Evolutionary conservation across 2,329 filamentous ascomycete genomes (phyloP), one percentile per base, ranked within the genome.

Genomic region (Fusarium paranaense): DNA sequence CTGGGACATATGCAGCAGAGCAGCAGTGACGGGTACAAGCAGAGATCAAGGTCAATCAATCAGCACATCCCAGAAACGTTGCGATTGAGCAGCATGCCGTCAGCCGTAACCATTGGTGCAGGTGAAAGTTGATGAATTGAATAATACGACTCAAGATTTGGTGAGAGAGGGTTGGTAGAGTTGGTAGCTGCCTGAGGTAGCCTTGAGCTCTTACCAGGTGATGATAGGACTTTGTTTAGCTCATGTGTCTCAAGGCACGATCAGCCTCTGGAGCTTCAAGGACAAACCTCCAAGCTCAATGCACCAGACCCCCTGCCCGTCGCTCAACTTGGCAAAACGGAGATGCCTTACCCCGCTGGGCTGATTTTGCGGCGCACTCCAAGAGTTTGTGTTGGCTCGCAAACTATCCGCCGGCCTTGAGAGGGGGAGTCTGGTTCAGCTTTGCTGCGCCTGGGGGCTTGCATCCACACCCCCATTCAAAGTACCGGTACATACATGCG

Each of bases 261-360:
- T 54, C 47, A 54, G 47, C 47, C 47, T 54, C 47, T 54, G 18
- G 25, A 52, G 47, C 47, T 52, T 52, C 47, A 18, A 52, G 47
- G 47, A 50, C 22, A 10, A 14, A 25, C 27, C 27, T 32, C 25
- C 50, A 54, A 54, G 50, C 30, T 56, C 30, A 6, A 56, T 35
- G 50, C 20, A 45, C 27, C 20, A 47, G n/a, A 22, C 45, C 27
- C 20, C 52, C 52, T 57, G 52, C 30, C 52, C 5, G n/a, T 35
- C 32, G 47, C 33, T 18, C 20, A 54, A 54, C 50, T 33, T 27
- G 35, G 37, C 14, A 52, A 54, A 52, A 32, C 13, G 18, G 27
- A 20, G 47, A 32, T 32, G 47, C 47, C 47, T 32, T 57, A 60
- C 57, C 57, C 57, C 57, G 57, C 57, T 40, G 37, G 57, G 57